Percentiles rank a stretch among this genome's conserved stretches.
Conservation (phyloP, 495 filamentous ascomycete genomes). For the Neurospora sp. region DNA sequence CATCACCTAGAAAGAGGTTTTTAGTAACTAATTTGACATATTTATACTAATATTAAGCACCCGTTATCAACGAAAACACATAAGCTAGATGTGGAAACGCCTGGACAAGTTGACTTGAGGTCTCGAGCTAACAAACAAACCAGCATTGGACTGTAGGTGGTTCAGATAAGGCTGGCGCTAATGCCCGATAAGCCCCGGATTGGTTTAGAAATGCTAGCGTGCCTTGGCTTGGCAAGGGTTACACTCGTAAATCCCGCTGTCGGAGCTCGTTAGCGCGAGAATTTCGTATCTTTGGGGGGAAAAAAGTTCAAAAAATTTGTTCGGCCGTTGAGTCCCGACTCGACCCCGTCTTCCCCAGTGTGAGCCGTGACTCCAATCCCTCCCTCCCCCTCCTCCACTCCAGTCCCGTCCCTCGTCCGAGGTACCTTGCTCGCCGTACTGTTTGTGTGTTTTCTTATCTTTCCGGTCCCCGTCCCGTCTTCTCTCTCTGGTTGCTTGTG, state of each 20-base stretch:
- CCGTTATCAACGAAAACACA: no score
- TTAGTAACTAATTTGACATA: no score
- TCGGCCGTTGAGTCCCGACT: neutral
- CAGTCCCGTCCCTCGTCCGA: neutral
- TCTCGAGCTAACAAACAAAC: no score
- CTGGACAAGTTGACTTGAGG: no score
- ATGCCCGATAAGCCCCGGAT: slow-evolving; percentile 4
- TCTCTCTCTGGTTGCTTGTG: neutral
- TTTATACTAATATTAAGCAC: no score
- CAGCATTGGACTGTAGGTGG: neutral
- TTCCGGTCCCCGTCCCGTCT: neutral
- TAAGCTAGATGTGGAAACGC: no score
- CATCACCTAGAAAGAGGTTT: no score
- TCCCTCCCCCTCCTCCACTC: neutral
- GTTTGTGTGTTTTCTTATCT: neutral
- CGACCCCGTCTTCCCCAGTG: neutral
- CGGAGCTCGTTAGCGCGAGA: slow-evolving; percentile 6
- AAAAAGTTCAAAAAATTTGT: neutral
- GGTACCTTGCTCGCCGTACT: neutral
- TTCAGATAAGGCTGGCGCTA: slow-evolving; percentile 8
- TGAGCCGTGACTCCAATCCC: neutral
- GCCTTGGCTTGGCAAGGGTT: neutral
- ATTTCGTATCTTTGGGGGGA: neutral
- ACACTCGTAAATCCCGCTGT: slow-evolving; percentile 9
- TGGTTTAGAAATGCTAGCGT: neutral